Evolutionary conservation across 768 basidiomycete species (phyloP).

Genomic region (Leucosporidium yakuticum): DNA sequence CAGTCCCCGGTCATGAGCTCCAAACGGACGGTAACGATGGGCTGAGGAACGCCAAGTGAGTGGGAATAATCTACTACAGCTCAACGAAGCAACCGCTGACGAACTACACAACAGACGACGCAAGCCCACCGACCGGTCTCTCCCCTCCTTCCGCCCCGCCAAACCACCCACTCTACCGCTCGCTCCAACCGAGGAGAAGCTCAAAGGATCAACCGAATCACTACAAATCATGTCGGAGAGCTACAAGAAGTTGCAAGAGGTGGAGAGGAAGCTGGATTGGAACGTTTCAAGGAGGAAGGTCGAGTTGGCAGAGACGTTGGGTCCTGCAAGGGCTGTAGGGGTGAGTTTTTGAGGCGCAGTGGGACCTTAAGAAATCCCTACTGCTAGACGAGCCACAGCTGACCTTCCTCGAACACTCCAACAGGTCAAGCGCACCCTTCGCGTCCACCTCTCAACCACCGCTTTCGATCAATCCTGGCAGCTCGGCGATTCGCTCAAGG

Average conservation of each 20-base stretch:
- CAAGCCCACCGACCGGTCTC: slow-evolving; percentile 24
- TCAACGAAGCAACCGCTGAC: too few species aligned
- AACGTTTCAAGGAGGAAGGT: slow-evolving; percentile 17
- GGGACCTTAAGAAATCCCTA: neutral
- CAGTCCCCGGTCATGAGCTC: too few species aligned
- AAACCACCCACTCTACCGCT: neutral
- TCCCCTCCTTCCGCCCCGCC: slow-evolving; percentile 17
- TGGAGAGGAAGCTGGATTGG: slow-evolving; percentile 34
- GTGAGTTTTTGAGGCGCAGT: neutral
- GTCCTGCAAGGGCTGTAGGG: neutral
- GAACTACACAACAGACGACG: slow-evolving; percentile 10
- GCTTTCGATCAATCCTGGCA: slow-evolving; percentile 28
- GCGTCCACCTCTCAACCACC: slow-evolving; percentile 15
- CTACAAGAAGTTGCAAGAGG: slow-evolving; percentile 15
- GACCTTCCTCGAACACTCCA: too few species aligned
- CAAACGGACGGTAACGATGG: too few species aligned
- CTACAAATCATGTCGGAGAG: slow-evolving; percentile 9
- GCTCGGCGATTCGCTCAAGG: slow-evolving; percentile 5
- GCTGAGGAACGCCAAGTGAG: too few species aligned
- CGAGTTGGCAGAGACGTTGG: slow-evolving; percentile 14
- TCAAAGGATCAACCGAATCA: slow-evolving; percentile 14
- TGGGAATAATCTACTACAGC: too few species aligned
- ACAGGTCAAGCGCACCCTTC: slow-evolving; percentile 22
- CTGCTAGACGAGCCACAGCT: neutral
- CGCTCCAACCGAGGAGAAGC: slow-evolving; percentile 4